Evolutionary conservation across 2,329 filamentous ascomycete genomes (phyloP).

Genomic region (Aspergillus sp.): DNA sequence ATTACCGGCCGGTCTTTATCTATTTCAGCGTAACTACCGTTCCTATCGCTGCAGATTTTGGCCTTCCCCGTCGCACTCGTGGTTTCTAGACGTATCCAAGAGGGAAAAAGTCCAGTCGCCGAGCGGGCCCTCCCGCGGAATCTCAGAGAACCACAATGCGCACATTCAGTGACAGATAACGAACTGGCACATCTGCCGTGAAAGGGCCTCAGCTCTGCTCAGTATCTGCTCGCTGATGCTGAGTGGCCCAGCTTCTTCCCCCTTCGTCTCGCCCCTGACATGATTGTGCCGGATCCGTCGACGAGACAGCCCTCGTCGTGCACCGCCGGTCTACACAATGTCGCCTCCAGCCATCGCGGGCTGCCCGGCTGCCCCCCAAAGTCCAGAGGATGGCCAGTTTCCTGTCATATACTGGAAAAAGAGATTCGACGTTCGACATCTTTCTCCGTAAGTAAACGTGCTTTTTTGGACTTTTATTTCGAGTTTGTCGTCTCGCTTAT

Average conservation of each 20-base stretch:
- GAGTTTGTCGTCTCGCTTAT: not conserved
- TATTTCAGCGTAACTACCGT: not conserved
- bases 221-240: conserved; percentile 3
- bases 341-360: conserved; percentile 12
- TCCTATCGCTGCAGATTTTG: not conserved
- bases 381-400: conserved; percentile 10
- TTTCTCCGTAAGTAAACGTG: conserved; percentile 27
- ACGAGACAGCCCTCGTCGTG: conserved; percentile 22
- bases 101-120: not conserved
- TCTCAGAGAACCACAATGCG: conserved; percentile 12
- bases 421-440: conserved; percentile 31
- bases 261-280: conserved; percentile 20
- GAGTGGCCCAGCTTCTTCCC: conserved; percentile 9
- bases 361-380: conserved; percentile 12
- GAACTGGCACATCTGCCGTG: not conserved
- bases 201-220: not conserved
- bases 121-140: conserved; percentile 11
- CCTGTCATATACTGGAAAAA: conserved; percentile 23
- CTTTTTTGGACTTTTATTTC: not conserved
- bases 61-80: not conserved
- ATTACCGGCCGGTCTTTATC: conserved; percentile 4
- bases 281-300: conserved; percentile 19
- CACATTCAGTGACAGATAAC: conserved; percentile 12
- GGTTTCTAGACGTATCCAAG: not conserved
- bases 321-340: conserved; percentile 17